Base-by-base conservation (phyloP, 164 flowering plant genomes). In the Sextonia rubra region DNA sequence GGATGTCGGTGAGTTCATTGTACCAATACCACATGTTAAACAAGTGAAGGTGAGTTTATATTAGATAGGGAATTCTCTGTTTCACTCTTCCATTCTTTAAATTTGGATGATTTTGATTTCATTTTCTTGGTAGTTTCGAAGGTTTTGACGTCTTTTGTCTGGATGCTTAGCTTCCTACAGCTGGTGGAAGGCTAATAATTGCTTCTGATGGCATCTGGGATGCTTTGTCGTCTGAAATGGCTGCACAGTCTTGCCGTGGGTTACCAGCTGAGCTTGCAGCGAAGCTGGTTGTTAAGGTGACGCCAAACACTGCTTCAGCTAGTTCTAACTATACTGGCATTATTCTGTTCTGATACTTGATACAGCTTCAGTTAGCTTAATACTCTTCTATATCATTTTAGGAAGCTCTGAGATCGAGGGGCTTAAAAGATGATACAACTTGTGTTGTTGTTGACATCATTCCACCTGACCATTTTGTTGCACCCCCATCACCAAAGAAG, bases 121-220 rank as follows among this genome's bases (percentile, higher is more conserved):
- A 4, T 76, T 29, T 27, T 12, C 20, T 55, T 55, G 69, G 30
- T 64, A 12, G 24, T 74, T 74, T 30, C 71, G 62, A 37, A 37
- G 30, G 48, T 20, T 67, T 11, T 12, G 30, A 23, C 25, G 0
- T 55, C 70, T 64, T 75, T 52, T 64, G 55, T 64, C 65, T 76
- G 58, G 64, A 60, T 76, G 48, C 61, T 62, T 77, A 92, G 97
- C 89, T 92, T 75, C 86, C 97, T 70, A 83, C 78, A 81, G 85
- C 92, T 75, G 93, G 97, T 20, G 95, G 97, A 73, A 81, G 97
- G 80, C 87, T 90, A 64, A 85, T 92, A 71, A 90, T 92, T 71
- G 97, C 93, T 73, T 92, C 95, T 72, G 97, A 92, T 83, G 97
- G 95, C 69, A 90, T 90, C 30, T 92, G 97, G 95, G 95, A 90